Evolutionary conservation across 306 rosid species (phyloP).

Genomic region (Erythrophleum fordii): DNA sequence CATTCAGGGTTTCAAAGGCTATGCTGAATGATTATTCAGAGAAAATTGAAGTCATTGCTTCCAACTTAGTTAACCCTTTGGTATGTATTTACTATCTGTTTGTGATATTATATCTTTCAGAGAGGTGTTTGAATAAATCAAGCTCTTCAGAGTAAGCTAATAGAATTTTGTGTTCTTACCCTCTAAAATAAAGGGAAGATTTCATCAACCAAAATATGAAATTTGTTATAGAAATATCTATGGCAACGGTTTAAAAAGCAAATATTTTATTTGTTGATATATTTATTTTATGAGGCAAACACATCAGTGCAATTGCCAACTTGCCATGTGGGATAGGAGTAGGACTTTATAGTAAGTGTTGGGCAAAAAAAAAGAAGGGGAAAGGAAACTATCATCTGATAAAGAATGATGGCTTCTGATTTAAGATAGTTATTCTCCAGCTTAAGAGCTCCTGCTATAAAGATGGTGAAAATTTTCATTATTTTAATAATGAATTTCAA

Average conservation of each 20-base stretch:
- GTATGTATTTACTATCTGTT: slow-evolving; percentile 48
- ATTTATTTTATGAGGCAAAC: background rate
- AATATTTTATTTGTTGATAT: background rate
- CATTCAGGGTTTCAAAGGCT: slow-evolving; percentile 80
- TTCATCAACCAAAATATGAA: background rate
- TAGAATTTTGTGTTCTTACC: slow-evolving; percentile 1
- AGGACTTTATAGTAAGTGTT: background rate
- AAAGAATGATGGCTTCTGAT: background rate
- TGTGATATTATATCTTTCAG: slow-evolving; percentile 22
- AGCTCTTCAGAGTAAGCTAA: slow-evolving; percentile 20
- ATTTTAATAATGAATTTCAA: background rate
- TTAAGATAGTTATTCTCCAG: background rate
- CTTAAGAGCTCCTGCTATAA: background rate
- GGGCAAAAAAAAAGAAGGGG: background rate
- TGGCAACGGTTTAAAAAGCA: slow-evolving; percentile 11
- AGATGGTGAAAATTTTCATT: background rate
- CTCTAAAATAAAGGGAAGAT: background rate
- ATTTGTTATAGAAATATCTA: slow-evolving; percentile 21
- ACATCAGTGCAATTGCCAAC: background rate
- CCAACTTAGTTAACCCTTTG: slow-evolving; percentile 54
- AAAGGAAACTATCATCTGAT: background rate
- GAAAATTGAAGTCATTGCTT: slow-evolving; percentile 85
- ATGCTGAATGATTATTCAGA: slow-evolving; percentile 73
- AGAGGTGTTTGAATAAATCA: slow-evolving; percentile 16
- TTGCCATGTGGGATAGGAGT: background rate